Conservation (phyloP, 148 eudicot species). For the Linanthus parryae region DNA sequence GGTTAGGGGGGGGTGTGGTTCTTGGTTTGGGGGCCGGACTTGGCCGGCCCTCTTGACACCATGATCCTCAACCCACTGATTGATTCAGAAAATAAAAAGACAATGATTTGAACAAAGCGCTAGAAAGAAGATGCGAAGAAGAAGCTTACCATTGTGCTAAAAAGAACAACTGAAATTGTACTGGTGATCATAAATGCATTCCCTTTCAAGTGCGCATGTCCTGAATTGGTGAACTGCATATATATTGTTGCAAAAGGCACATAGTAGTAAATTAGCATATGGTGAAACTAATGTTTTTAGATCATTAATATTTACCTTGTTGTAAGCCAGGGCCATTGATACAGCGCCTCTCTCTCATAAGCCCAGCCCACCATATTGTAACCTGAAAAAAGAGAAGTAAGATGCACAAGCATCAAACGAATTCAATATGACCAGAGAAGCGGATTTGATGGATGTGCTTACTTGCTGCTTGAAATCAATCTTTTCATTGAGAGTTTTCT, state of each 20-base stretch:
- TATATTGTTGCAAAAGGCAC: neutral
- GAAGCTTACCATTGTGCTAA: conserved; percentile 62
- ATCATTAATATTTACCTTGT: conserved; percentile 57
- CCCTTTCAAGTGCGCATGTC: conserved; percentile 55
- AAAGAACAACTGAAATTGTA: conserved; percentile 65
- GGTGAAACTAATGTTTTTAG: neutral
- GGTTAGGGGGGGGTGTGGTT: too few relatives aligned
- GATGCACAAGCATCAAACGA: neutral
- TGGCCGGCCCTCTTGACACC: too few relatives aligned
- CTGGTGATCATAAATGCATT: conserved; percentile 83
- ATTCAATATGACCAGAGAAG: conserved; percentile 5
- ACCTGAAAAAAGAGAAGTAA: conserved; percentile 31
- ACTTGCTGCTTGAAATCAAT: conserved; percentile 67
- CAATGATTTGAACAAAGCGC: too few relatives aligned
- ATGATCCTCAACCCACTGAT: too few relatives aligned
- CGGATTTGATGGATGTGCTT: neutral
- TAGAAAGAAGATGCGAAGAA: neutral
- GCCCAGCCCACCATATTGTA: conserved; percentile 97
- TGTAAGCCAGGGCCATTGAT: conserved; percentile 95
- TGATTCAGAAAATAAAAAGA: too few relatives aligned
- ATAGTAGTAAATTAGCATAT: neutral
- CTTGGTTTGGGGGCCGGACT: too few relatives aligned
- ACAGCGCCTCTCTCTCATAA: conserved; percentile 98
- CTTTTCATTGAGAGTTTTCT: conserved; percentile 42
- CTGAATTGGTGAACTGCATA: conserved; percentile 66